Conservation (phyloP, 305 asterid genomes). For the Solanum chacoense region DNA sequence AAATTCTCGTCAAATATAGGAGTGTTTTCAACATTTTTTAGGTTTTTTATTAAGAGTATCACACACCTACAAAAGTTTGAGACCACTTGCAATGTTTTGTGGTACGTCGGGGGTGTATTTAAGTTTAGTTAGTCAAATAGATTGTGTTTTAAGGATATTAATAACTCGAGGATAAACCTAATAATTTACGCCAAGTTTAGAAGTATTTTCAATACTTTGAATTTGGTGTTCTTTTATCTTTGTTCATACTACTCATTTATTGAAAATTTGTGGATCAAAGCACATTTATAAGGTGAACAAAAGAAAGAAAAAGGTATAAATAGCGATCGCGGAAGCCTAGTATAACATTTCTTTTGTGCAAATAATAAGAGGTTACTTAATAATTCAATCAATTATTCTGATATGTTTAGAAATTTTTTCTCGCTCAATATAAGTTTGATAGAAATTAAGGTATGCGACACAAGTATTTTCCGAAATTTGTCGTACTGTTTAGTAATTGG, state of each 20-base stretch:
- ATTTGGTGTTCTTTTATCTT: background rate
- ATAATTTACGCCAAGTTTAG: too few relatives aligned
- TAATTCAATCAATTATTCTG: background rate
- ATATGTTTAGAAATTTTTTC: too few relatives aligned
- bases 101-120: background rate
- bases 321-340: background rate
- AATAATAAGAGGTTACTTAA: background rate
- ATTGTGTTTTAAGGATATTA: accelerated
- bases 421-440: background rate
- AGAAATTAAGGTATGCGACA: background rate
- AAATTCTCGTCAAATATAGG: background rate
- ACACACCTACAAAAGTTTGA: too few relatives aligned
- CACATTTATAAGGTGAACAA: background rate
- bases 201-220: background rate
- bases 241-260: background rate
- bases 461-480: background rate
- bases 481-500: background rate
- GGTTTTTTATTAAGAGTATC: too few relatives aligned
- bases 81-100: background rate
- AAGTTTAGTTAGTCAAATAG: background rate
- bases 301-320: background rate
- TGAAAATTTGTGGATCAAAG: background rate
- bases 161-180: too few relatives aligned
- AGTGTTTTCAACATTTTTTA: too few relatives aligned
- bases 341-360: background rate